These are phyloP conservation scores for Vigna reflexopilosa DNA, from an alignment of 306 rosid genomes.

Conservation along the genomic window DNA sequence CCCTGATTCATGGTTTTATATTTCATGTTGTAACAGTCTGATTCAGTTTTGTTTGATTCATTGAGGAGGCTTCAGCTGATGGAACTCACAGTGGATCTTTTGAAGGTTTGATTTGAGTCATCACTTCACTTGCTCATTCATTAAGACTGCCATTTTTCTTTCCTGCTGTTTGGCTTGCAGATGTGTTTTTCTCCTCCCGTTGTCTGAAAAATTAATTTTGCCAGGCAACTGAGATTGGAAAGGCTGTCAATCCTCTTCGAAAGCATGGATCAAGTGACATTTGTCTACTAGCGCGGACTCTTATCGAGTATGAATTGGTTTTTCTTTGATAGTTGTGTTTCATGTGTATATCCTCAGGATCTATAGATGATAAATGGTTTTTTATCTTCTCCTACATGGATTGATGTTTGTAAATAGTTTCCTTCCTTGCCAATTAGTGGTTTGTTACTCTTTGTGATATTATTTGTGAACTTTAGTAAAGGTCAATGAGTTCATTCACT, in stretches of 20 bases:
- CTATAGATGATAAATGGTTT: neutral
- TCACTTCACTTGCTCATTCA: constrained; percentile 36
- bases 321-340: constrained; percentile 34
- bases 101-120: constrained; percentile 58
- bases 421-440: neutral
- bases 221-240: constrained; percentile 90
- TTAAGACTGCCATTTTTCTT: neutral
- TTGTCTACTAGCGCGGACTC: constrained; percentile 64
- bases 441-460: constrained; percentile 13
- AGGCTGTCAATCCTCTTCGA: constrained; percentile 68
- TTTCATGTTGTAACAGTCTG: constrained; percentile 63
- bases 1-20: constrained; percentile 21
- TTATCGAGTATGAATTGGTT: constrained; percentile 60
- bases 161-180: neutral
- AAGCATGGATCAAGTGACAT: constrained; percentile 67
- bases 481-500: constrained; percentile 6
- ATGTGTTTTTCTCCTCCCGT: neutral
- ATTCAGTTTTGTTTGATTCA: constrained; percentile 65
- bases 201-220: constrained; percentile 35
- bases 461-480: constrained; percentile 4
- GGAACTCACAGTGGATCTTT: constrained; percentile 75
- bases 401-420: neutral
- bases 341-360: constrained; percentile 1
- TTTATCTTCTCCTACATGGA: neutral
- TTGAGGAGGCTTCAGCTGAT: constrained; percentile 82